A percentile compares a stretch with the other conserved stretches of the same genome.
phyloP scores from a whole-genome alignment of 1,139 yeast species.

The Yamadazyma trypodendri region DNA sequence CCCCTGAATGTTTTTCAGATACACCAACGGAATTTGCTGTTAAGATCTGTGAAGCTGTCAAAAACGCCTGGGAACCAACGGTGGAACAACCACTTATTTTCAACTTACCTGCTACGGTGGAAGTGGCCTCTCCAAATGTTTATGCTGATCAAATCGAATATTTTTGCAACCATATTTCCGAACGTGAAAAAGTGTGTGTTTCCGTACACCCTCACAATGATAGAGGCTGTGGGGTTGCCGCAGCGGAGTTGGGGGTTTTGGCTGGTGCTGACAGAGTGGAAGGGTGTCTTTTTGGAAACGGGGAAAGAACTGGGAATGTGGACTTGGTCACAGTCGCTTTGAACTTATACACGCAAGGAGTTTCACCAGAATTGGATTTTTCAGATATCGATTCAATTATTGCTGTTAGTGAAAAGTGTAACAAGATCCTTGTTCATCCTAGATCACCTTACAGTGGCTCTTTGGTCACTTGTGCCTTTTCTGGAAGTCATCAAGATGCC shows the following conservation, averaged over 20 bases:
- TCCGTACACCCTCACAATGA: conserved; percentile 96
- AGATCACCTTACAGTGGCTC: conserved; percentile 98
- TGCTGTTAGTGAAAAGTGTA: conserved; percentile 87
- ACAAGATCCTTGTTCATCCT: conserved; percentile 89
- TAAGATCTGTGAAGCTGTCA: conserved; percentile 92
- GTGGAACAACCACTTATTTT: conserved; percentile 83
- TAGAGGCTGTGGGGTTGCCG: conserved; percentile 98
- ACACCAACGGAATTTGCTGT: conserved; percentile 82
- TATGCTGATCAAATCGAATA: conserved; percentile 97
- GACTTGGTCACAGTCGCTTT: conserved; percentile 91
- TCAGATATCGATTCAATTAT: conserved; percentile 80
- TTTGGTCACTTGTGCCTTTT: conserved; percentile 92
- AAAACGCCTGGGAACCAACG: conserved; percentile 88
- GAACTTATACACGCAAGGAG: conserved; percentile 93
- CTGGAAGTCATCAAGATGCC: conserved; percentile 98
- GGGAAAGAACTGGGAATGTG: conserved; percentile 98
- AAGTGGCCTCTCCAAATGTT: conserved; percentile 88
- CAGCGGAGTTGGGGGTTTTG: conserved; percentile 87
- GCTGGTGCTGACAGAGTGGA: conserved; percentile 99
- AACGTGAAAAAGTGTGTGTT: conserved; percentile 83
- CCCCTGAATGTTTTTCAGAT: conserved; percentile 94
- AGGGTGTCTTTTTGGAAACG: conserved; percentile 96
- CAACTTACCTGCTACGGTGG: conserved; percentile 98
- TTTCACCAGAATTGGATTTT: conserved; percentile 81
- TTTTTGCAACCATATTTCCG: conserved; percentile 71